Conservation (phyloP, 352 stramenopile genomes). For the Phytophthora quininea region DNA sequence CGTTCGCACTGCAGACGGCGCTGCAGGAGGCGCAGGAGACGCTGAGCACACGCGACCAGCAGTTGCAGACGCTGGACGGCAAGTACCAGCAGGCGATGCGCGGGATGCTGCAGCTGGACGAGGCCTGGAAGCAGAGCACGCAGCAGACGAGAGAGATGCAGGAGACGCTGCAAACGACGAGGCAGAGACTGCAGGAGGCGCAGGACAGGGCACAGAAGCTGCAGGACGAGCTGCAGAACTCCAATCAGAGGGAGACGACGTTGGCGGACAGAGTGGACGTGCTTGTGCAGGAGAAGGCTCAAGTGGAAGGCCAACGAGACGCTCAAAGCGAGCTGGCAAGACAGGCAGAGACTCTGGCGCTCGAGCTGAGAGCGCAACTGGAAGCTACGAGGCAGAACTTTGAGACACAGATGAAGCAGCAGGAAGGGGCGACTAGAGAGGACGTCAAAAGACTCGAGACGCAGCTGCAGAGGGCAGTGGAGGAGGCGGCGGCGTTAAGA, state of each 20-base stretch:
- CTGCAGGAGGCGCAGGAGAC: slow-evolving; percentile 60
- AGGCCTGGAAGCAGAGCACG: slow-evolving; percentile 69
- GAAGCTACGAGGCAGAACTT: slow-evolving; percentile 32
- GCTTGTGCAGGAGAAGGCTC: slow-evolving; percentile 44
- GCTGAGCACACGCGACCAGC: slow-evolving; percentile 45
- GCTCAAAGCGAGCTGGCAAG: slow-evolving; percentile 17
- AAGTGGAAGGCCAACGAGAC: slow-evolving; percentile 36
- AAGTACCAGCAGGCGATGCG: slow-evolving; percentile 73
- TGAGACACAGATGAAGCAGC: slow-evolving; percentile 33
- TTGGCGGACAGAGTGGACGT: slow-evolving; percentile 21
- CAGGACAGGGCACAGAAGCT: slow-evolving; percentile 24
- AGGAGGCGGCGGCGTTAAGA: slow-evolving; percentile 47
- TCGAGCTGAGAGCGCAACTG: slow-evolving; percentile 32
- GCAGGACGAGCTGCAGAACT: slow-evolving; percentile 22
- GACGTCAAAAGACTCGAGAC: slow-evolving; percentile 36
- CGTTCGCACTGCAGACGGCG: slow-evolving; percentile 64
- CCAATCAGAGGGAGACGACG: slow-evolving; percentile 14
- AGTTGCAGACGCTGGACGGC: slow-evolving; percentile 52
- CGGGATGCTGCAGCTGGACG: slow-evolving; percentile 74
- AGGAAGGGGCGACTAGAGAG: slow-evolving; percentile 36
- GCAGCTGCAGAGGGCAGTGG: slow-evolving; percentile 40
- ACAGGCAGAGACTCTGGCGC: slow-evolving; percentile 16
- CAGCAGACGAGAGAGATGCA: slow-evolving; percentile 30
- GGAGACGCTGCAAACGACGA: slow-evolving; percentile 28
- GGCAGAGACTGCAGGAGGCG: slow-evolving; percentile 7